Base-by-base conservation (phyloP, 2,329 filamentous ascomycete genomes). In the Diaporthe australafricana region DNA sequence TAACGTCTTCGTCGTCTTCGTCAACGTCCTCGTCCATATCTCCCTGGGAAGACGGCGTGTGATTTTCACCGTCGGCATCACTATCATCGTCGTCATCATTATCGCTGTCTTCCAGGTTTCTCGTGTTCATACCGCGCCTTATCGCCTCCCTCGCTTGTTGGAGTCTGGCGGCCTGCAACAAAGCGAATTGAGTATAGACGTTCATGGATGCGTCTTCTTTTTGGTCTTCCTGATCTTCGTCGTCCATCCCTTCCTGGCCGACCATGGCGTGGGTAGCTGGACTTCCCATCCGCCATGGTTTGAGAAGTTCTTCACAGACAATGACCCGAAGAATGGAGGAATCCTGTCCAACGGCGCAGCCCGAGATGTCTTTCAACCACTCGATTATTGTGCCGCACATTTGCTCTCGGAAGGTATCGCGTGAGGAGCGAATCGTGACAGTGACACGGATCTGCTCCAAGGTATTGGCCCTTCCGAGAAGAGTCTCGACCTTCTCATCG, bases 351-450 rank as follows among this genome's bases (percentile, higher is more conserved):
- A 98, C 93, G 68, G 91, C 93, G 81, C 95, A 98, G 38, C 95
- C 95, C 9, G 95, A 90, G 77, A 99, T 97, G 81, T 99, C 97
- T 67, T 92, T 89, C 25, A 99, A 88, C 97, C 97, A 99, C 77
- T 98, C 95, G 68, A 99, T 93, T 73, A 99, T 96, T 20, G 95
- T 94, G n/a, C 94, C 95, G 77, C 95, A 98, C 97, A 99, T 99
- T 80, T 98, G 94, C 80, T 99, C 96, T 72, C 96, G 90, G 83
- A 98, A 99, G 0, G 95, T 98, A 82, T 99, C 96, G 76, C 97
- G 90, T 6, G 96, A 91, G 12, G 96, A 98, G 55, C 96, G 91
- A 73, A 99, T 95, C 0, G 96, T 99, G 62, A 98, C 94, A 0
- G 96, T 98, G 71, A 99, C 91, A 79, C 97, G 95, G 81, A 99